Conservation (phyloP, 2,329 filamentous ascomycete genomes). For the Aaosphaeria pasadenensis region DNA sequence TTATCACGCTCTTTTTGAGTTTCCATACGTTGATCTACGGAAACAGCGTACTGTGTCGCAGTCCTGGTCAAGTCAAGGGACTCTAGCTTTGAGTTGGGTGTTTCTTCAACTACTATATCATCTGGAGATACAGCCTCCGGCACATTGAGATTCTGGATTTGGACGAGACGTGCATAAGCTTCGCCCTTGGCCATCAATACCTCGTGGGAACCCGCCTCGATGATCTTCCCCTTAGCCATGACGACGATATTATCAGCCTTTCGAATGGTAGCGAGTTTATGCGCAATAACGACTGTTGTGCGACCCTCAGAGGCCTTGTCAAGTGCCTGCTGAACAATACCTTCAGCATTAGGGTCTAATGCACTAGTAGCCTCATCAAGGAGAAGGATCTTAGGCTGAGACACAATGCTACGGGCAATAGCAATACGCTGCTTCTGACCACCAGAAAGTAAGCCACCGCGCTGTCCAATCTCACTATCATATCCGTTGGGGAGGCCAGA, state of each 20-base stretch:
- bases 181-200: not conserved
- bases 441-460: not conserved
- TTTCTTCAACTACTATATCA: too few relatives aligned
- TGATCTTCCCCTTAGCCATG: not conserved
- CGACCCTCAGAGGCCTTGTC: not conserved
- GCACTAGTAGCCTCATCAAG: not conserved
- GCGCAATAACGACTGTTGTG: not conserved
- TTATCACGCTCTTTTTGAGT: not conserved
- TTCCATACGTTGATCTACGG: not conserved
- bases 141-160: not conserved
- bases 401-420: not conserved
- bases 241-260: not conserved
- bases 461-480: not conserved
- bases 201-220: not conserved
- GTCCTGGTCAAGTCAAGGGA: not conserved
- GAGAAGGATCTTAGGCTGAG: not conserved
- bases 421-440: not conserved
- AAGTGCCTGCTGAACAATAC: not conserved
- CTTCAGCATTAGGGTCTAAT: not conserved
- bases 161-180: not conserved
- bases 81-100: not conserved
- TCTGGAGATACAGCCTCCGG: too few relatives aligned
- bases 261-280: not conserved
- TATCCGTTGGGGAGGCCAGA: conserved; percentile 12
- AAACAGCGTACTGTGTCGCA: not conserved